Base-by-base conservation (phyloP, 2,329 filamentous ascomycete species). In the Colletotrichum phormii region DNA sequence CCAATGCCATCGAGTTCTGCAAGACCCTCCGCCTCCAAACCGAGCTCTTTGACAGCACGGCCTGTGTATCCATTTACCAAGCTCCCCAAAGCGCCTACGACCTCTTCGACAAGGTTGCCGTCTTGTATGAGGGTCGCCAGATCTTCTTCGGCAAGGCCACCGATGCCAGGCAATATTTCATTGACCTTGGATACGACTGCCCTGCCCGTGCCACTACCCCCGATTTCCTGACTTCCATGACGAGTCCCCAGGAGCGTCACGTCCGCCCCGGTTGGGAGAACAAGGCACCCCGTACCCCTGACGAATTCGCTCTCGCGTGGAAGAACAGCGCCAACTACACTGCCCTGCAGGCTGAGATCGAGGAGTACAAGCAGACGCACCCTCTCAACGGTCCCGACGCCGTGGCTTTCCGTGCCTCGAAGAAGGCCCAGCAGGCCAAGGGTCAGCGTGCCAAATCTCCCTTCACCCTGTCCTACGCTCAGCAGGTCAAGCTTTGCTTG, bases 401-500 rank as follows among this genome's bases (percentile, higher is more conserved):
- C 18, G 83, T 87, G 73, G 86, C 82, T 15, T 91, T 91, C 85
- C 88, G 89, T 74, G 85, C 84, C n/a, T 86, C 84, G 68, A 87
- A 84, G 81, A 81, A 84, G 64, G 84, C 84, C 15, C 87, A 90
- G 80, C 89, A 91, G 79, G 88, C 90, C 75, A 88, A 86, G 78
- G 78, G 83, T 33, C 87, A 89, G 79, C 92, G 94, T 3, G 81
- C 87, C 61, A 90, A 90, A 80, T 97, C 94, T 1, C 95, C 95
- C 0, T 98, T 92, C 81, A 98, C 94, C 0, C 85, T 98, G 49
- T 96, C 94, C 0, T 94, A 92, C 76, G 63, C 73, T 4, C 91
- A 95, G 81, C 95, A 98, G 81, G 82, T 98, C 75, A 81, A 88
- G 73, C 90, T 98, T 13, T 98, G 95, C 80, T 85, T 97, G 61